Evolutionary conservation across 768 basidiomycete genomes (phyloP).

Genomic region (Saitozyma podzolica): DNA sequence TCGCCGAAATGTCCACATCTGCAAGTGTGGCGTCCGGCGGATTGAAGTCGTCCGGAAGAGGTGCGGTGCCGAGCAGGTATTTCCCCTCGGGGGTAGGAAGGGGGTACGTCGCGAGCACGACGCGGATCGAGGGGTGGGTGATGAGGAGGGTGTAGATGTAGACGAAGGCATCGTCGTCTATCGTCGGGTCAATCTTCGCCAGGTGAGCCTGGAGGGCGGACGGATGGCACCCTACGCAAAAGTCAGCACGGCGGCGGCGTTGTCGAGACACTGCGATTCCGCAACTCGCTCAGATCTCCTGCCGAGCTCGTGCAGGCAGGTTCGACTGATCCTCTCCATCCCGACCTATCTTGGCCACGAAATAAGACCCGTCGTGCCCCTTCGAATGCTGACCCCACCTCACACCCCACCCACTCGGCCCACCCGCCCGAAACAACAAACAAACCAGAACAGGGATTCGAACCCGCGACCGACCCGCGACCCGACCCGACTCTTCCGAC

Average conservation of each 20-base stretch:
- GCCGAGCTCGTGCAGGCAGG: not conserved
- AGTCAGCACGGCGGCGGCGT: not conserved
- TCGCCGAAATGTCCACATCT: constrained; percentile 13
- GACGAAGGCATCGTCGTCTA: constrained; percentile 38
- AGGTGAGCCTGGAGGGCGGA: constrained; percentile 27
- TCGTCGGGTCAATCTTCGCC: constrained; percentile 20
- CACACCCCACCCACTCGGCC: no score
- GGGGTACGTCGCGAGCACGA: constrained; percentile 33
- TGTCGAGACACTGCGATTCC: not conserved
- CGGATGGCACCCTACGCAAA: constrained; percentile 30
- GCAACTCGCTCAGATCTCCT: not conserved
- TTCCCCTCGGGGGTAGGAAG: constrained; percentile 23
- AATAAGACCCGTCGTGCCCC: no score
- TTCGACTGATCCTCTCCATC: no score
- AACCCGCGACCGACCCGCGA: constrained; percentile 17
- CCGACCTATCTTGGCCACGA: no score
- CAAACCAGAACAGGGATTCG: constrained; percentile 21
- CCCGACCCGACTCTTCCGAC: constrained; percentile 5
- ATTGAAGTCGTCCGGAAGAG: constrained; percentile 30
- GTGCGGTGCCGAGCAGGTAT: constrained; percentile 26
- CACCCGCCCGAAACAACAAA: not conserved
- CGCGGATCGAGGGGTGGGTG: constrained; percentile 31
- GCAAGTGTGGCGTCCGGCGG: constrained; percentile 3
- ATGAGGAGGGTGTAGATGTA: constrained; percentile 32
- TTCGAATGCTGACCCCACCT: no score